These are phyloP conservation scores for Talaromyces borbonicus DNA, from an alignment of 495 filamentous ascomycete species.

Conservation along the genomic window DNA sequence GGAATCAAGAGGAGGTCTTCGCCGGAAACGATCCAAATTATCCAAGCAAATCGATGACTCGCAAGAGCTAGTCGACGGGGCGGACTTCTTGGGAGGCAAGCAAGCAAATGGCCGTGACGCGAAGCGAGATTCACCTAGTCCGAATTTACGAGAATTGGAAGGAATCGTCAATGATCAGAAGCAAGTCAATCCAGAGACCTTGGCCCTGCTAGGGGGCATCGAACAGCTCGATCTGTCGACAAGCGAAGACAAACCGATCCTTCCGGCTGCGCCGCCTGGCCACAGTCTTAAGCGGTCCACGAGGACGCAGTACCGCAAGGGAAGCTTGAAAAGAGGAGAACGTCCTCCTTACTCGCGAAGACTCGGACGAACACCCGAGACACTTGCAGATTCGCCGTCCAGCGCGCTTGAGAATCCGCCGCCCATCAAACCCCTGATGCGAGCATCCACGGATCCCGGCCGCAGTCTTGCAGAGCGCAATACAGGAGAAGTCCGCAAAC, in stretches of 20 bases:
- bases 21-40: constrained; percentile 91
- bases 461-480: constrained; percentile 18
- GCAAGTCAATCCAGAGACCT: constrained; percentile 32
- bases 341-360: constrained; percentile 69
- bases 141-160: constrained; percentile 61
- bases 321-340: constrained; percentile 73
- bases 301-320: constrained; percentile 82
- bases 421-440: constrained; percentile 44
- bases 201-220: constrained; percentile 23
- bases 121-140: constrained; percentile 46
- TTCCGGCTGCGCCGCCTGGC: constrained; percentile 61
- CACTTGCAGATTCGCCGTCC: constrained; percentile 28
- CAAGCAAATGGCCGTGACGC: constrained; percentile 46
- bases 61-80: constrained; percentile 74
- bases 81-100: constrained; percentile 71
- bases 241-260: constrained; percentile 81
- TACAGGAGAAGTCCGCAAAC: background rate
- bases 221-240: constrained; percentile 39
- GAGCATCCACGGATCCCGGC: constrained; percentile 71
- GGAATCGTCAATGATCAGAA: constrained; percentile 71
- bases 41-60: constrained; percentile 79
- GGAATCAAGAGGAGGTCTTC: constrained; percentile 52
- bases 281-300: constrained; percentile 81
- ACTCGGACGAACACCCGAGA: constrained; percentile 47
- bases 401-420: constrained; percentile 36